phyloP scores from a whole-genome alignment of 1,284 basidiomycete species.

The Marasmius sp. region DNA sequence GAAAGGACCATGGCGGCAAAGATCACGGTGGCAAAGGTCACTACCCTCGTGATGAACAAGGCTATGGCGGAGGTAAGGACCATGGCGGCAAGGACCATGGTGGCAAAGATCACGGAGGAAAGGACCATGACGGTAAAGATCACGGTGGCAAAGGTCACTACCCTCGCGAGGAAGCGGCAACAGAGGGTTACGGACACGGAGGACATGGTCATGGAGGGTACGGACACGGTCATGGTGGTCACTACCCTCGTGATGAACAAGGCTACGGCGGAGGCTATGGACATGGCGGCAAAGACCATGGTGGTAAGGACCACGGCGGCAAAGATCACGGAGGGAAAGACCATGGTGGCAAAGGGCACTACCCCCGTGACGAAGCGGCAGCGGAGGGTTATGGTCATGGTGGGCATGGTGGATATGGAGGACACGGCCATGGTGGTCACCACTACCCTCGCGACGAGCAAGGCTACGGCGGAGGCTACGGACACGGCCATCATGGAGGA shows the following conservation, averaged over 20 bases:
- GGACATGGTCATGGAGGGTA: background rate
- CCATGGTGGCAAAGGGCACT: background rate
- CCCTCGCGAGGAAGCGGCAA: background rate
- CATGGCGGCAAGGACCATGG: background rate
- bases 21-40: background rate
- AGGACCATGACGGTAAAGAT: background rate
- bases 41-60: background rate
- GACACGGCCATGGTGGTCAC: no score
- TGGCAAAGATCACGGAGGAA: no score
- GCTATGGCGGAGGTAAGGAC: background rate
- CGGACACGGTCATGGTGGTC: background rate
- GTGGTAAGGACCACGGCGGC: background rate
- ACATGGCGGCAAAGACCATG: background rate
- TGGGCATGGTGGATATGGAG: background rate
- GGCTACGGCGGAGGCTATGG: background rate
- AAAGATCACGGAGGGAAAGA: background rate
- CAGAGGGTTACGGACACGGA: background rate
- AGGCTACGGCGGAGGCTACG: background rate
- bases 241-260: background rate
- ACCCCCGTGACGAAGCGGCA: background rate
- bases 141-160: background rate
- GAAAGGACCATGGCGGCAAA: background rate
- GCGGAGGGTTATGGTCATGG: background rate
- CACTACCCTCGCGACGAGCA: no score
- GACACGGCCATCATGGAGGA: background rate